Conservation (phyloP, 345 rosid species). For the Bruguiera parviflora region DNA sequence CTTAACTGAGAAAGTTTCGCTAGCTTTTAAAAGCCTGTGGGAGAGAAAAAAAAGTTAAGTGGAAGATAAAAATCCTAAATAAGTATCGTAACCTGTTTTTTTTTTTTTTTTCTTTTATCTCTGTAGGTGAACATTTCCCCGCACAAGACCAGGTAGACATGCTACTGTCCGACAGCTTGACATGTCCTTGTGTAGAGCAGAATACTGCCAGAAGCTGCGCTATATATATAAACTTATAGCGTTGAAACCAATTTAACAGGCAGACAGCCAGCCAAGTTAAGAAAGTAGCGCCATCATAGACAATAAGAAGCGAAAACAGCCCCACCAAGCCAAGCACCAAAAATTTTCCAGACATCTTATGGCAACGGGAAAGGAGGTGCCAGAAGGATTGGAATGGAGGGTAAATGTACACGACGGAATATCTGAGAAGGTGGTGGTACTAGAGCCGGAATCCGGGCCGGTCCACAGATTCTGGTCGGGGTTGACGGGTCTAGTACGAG, state of each 20-base stretch:
- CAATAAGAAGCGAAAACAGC: not conserved
- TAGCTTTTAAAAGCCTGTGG: too few relatives aligned
- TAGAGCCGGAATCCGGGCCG: conserved; percentile 27
- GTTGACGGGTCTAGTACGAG: conserved; percentile 27
- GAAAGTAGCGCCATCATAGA: not conserved
- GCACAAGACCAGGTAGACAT: too few relatives aligned
- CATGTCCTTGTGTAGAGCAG: too few relatives aligned
- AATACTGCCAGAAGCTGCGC: not conserved
- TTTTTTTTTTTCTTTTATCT: too few relatives aligned
- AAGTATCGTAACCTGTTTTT: too few relatives aligned
- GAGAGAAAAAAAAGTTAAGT: too few relatives aligned
- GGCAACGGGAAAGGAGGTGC: conserved; percentile 33
- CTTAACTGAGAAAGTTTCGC: too few relatives aligned
- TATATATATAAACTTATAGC: not conserved
- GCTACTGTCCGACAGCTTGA: too few relatives aligned
- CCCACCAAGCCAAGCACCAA: too few relatives aligned
- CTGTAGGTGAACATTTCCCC: too few relatives aligned
- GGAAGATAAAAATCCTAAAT: too few relatives aligned
- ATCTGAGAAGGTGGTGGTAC: conserved; percentile 16
- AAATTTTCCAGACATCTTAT: not conserved
- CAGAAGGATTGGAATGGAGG: conserved; percentile 55
- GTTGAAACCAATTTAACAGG: not conserved
- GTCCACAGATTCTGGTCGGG: conserved; percentile 24
- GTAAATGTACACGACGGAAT: conserved; percentile 42
- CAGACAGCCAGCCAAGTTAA: not conserved